Base-by-base conservation (phyloP, 2,329 filamentous ascomycete genomes). In the Ilyonectria destructans region DNA sequence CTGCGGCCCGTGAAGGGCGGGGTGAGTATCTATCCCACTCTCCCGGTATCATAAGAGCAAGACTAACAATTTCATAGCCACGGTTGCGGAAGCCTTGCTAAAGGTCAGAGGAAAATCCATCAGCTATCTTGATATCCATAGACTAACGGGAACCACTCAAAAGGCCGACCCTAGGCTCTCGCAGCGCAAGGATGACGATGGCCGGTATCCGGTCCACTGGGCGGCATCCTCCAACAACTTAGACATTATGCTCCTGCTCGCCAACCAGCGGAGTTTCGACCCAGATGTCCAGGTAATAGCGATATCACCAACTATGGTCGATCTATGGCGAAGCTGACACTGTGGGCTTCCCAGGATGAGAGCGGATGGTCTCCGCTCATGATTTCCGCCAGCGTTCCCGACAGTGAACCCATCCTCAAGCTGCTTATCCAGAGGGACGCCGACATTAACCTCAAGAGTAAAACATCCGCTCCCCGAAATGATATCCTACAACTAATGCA, bases 181-280 rank as follows among this genome's bases (percentile, higher is more conserved):
- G 29, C 86, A 84, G 54, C 82, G 82, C 65, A 90, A 91, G 76
- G 96, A 99, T 77, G 92, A 93, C 56, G 96, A 99, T 80, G 94
- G 94, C 17, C 93, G 96, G 51, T 89, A 97, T 43, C 92, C 96
- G 2, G 90, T 98, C 65, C 96, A 99, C 85, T 99, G 96, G 96
- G 96, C 96, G 0, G 90, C 91, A 2, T 96, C 95, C 23, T 92
- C 93, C 80, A 97, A 96, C 79, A 91, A 90, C 73, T 82, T 92
- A 7, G 88, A 91, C 26, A 94, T 98, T 67, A 90, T 93, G 19
- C 86, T 92, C 57, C 79, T 96, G 21, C 85, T 98, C 4, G 87
- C 92, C 2, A 87, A 93, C 63, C 85, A 86, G 69, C 91, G 91
- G 75, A 86, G 86, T 67, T 97, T 98, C 77, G 94, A 98, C 78